Conservation (phyloP, 169 alveolate genomes). For the Amoebophrya sp. region DNA sequence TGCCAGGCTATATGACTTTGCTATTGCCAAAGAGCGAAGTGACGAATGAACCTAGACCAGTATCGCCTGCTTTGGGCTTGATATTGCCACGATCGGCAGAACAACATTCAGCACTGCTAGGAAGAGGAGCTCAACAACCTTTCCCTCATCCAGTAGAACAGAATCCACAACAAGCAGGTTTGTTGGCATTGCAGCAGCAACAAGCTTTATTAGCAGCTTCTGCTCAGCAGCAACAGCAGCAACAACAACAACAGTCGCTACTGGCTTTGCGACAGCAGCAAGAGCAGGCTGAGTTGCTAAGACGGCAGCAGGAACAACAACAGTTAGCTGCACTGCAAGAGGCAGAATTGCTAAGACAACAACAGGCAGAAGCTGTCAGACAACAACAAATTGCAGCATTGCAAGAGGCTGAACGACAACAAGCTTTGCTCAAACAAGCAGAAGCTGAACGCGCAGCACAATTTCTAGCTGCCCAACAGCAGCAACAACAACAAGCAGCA, state of each 20-base stretch:
- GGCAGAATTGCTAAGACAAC: not conserved
- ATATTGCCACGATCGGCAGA: too few species aligned
- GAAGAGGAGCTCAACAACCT: too few species aligned
- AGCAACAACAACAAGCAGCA: not conserved
- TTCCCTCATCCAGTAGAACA: too few species aligned
- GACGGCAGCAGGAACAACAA: not conserved
- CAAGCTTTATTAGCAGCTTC: not conserved
- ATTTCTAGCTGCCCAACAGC: not conserved
- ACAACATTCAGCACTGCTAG: too few species aligned
- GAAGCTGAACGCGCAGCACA: not conserved
- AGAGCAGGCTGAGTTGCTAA: not conserved
- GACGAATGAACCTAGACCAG: not conserved
- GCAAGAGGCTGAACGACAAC: not conserved
- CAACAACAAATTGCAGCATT: not conserved
- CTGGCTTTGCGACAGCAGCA: not conserved
- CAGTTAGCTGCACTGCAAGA: not conserved
- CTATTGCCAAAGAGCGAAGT: not conserved
- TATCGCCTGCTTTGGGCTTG: too few species aligned
- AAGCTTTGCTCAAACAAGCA: not conserved
- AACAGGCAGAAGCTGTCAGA: not conserved
- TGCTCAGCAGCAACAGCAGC: not conserved
- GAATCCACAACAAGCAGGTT: too few species aligned
- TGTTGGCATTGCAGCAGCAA: too few species aligned
- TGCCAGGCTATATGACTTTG: not conserved
- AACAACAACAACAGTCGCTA: not conserved